Percentiles rank a stretch among this genome's conserved stretches.
phyloP scores from a whole-genome alignment of 192 early-diverging fungal species.

The Entomortierella parvispora region DNA sequence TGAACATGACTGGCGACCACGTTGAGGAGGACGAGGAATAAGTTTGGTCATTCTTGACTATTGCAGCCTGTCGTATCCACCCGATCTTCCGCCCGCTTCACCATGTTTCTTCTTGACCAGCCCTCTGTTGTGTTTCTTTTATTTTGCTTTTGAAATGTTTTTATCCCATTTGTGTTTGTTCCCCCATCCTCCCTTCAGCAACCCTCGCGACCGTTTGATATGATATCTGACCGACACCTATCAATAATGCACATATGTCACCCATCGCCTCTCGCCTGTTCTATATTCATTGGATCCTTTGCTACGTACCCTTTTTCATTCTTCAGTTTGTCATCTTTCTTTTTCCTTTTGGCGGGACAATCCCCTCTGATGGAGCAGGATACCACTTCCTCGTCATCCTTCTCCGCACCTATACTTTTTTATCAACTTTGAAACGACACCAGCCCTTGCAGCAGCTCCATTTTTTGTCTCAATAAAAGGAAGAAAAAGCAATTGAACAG shows the following conservation, averaged over 20 bases:
- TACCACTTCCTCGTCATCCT: not conserved
- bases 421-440: not conserved
- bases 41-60: constrained; percentile 2
- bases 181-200: no score
- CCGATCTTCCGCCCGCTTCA: not conserved
- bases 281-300: not conserved
- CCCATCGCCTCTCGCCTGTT: not conserved
- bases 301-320: not conserved
- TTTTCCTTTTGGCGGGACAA: no score
- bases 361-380: no score
- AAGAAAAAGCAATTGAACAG: not conserved
- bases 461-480: not conserved
- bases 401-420: not conserved
- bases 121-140: not conserved
- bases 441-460: not conserved
- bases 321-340: not conserved
- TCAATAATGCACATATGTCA: constrained; percentile 11
- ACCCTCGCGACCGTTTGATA: not conserved
- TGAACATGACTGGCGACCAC: constrained; percentile 54
- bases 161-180: no score
- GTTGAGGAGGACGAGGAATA: constrained; percentile 54
- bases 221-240: not conserved
- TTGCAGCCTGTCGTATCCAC: not conserved
- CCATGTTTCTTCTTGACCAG: not conserved
- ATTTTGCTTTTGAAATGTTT: constrained; percentile 12